Base-by-base conservation (phyloP, 2,329 filamentous ascomycete genomes). In the Lanzia echinophila region DNA sequence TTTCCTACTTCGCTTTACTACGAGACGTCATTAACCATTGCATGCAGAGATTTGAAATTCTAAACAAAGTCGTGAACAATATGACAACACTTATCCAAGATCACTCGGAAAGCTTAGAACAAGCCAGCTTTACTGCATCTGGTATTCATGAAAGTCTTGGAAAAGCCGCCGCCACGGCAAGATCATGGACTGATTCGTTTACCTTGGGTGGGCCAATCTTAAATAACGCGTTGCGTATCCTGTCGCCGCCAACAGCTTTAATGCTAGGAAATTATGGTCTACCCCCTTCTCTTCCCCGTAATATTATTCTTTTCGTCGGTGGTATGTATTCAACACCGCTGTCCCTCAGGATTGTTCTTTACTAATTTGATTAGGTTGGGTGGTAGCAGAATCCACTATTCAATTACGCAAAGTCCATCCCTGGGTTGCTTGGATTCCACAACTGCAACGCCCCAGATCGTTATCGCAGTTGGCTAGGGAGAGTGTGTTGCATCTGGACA, bases 221-320 rank as follows among this genome's bases (percentile, higher is more conserved):
- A 15, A 58, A 64, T 12, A 62, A 60, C 57, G 50, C 42, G 36
- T 32, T 67, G 15, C 56, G 61, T 4, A 42, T 60, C 15, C 28
- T 51, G 10, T 51, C 38, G 42, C 60, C 59, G 13, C 22, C 60
- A 8, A 22, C 48, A n/a, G 42, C 57, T 6, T 41, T 68, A 6
- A 28, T 62, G 19, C 12, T 62, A 28, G 64, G 64, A 3, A 63
- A 58, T 31, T 62, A 62, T 50, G 62, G 62, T 3, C 50, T 64
- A 17, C 51, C 59, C 15, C 56, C 63, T 43, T 63, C 61, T 20
- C 22, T 65, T 7, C 19, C 46, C 19, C 57, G 58, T 8, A 67
- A 67, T 44, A 38, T 46, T 44, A 51, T 36, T 8, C 54, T 64
- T 6, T 33, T 59, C n/a, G 41, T 62, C 22, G 51, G 47, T 41